phyloP scores from a whole-genome alignment of 2,329 filamentous ascomycete species.

The Colletotrichum sp. region DNA sequence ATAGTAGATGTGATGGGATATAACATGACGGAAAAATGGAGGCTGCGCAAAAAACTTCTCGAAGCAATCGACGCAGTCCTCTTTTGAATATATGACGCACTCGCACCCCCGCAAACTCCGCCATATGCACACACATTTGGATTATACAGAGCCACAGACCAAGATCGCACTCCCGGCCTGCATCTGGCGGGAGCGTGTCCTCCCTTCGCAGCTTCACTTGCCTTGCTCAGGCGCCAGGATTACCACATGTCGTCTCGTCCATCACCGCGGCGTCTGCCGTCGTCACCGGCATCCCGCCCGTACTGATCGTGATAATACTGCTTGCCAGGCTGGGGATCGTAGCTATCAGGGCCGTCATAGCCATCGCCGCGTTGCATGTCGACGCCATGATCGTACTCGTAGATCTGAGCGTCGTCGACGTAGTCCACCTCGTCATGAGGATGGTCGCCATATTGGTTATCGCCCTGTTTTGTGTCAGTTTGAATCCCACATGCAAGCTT shows the following conservation, averaged over 20 bases:
- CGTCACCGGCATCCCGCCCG: constrained; percentile 32
- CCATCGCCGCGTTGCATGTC: constrained; percentile 40
- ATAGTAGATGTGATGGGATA: neutral
- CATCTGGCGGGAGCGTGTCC: neutral
- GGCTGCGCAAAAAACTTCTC: neutral
- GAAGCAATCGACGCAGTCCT: neutral
- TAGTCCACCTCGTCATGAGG: constrained; percentile 52
- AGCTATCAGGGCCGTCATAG: constrained; percentile 42
- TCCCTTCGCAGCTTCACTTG: neutral
- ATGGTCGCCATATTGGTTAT: constrained; percentile 52
- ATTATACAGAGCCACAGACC: constrained; percentile 10
- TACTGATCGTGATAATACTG: constrained; percentile 45
- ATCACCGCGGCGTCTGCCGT: constrained; percentile 34
- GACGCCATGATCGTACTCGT: constrained; percentile 55
- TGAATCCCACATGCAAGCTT: too few species aligned
- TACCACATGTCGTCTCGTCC: constrained; percentile 50
- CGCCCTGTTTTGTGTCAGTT: constrained; percentile 36
- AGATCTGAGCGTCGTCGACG: constrained; percentile 57
- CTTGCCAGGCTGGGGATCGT: constrained; percentile 40
- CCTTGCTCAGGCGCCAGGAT: constrained; percentile 19
- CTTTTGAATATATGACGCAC: constrained; percentile 13
- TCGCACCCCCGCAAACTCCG: constrained; percentile 16
- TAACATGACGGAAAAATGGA: neutral
- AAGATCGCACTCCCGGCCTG: neutral
- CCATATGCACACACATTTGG: constrained; percentile 15